These are phyloP conservation scores for Fusarium napiforme DNA, from an alignment of 2,329 filamentous ascomycete species.

Conservation along the genomic window DNA sequence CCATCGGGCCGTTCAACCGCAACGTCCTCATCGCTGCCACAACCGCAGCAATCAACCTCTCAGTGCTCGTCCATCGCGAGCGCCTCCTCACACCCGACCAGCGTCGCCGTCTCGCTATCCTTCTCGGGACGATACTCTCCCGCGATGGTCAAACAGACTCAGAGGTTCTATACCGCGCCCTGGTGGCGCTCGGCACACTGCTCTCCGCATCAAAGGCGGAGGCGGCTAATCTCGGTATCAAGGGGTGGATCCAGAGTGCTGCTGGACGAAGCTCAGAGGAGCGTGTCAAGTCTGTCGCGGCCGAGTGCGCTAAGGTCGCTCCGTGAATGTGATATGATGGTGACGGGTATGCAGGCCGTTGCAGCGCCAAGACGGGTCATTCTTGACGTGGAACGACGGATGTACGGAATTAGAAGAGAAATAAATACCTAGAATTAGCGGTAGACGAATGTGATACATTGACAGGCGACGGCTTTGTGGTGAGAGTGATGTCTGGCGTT, in stretches of 20 bases:
- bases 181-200: conserved; percentile 84
- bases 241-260: conserved; percentile 55
- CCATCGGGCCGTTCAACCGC: conserved; percentile 70
- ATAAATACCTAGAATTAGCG: conserved; percentile 10
- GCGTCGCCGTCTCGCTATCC: conserved; percentile 62
- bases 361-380: conserved; percentile 20
- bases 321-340: conserved; percentile 16
- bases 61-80: conserved; percentile 72
- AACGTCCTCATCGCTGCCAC: conserved; percentile 86
- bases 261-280: conserved; percentile 58
- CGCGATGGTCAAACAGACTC: conserved; percentile 72
- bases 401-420: conserved; percentile 9
- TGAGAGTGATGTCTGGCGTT: background rate
- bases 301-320: conserved; percentile 33
- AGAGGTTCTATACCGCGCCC: conserved; percentile 83
- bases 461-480: background rate
- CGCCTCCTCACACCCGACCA: conserved; percentile 51
- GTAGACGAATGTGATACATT: conserved; percentile 16
- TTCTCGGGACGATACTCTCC: conserved; percentile 70
- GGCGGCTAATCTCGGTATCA: conserved; percentile 56
- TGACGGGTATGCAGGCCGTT: conserved; percentile 15
- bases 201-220: conserved; percentile 64
- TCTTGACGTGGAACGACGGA: conserved; percentile 4
- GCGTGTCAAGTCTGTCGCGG: conserved; percentile 52
- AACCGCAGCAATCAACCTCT: conserved; percentile 85